phyloP scores from a whole-genome alignment of 345 rosid genomes.

The Hirschfeldia incana region DNA sequence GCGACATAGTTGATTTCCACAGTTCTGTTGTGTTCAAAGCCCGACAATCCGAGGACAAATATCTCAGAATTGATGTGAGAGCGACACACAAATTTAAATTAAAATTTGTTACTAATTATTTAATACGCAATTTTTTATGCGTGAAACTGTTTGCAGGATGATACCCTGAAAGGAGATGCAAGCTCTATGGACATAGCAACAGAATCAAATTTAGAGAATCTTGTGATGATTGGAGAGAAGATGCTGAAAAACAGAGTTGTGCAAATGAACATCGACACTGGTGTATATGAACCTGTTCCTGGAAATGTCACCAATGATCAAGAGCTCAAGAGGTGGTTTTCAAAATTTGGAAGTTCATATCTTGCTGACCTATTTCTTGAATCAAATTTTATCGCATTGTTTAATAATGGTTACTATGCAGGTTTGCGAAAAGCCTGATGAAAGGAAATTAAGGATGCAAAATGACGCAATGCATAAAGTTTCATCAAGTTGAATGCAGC shows the following conservation, averaged over 20 bases:
- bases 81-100: not conserved
- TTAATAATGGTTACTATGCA: slow-evolving; percentile 14
- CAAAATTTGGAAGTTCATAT: not conserved
- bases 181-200: slow-evolving; percentile 53
- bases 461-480: slow-evolving; percentile 9
- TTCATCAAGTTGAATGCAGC: slow-evolving; percentile 3
- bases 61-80: slow-evolving; percentile 69
- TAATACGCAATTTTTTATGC: not conserved
- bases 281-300: slow-evolving; percentile 50
- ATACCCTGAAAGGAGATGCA: slow-evolving; percentile 48
- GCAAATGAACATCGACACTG: slow-evolving; percentile 50
- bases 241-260: slow-evolving; percentile 47
- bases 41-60: slow-evolving; percentile 52
- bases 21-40: slow-evolving; percentile 55
- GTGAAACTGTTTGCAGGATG: slow-evolving; percentile 43
- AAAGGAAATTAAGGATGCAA: slow-evolving; percentile 42
- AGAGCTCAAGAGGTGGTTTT: slow-evolving; percentile 53
- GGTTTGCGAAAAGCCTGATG: slow-evolving; percentile 55
- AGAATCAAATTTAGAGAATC: slow-evolving; percentile 50
- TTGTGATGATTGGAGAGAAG: slow-evolving; percentile 48
- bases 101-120: not conserved
- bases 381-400: not conserved
- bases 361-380: not conserved
- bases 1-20: slow-evolving; percentile 64
- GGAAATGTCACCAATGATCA: slow-evolving; percentile 53